Conservation (phyloP, 768 basidiomycete genomes). For the Bullera alba region DNA sequence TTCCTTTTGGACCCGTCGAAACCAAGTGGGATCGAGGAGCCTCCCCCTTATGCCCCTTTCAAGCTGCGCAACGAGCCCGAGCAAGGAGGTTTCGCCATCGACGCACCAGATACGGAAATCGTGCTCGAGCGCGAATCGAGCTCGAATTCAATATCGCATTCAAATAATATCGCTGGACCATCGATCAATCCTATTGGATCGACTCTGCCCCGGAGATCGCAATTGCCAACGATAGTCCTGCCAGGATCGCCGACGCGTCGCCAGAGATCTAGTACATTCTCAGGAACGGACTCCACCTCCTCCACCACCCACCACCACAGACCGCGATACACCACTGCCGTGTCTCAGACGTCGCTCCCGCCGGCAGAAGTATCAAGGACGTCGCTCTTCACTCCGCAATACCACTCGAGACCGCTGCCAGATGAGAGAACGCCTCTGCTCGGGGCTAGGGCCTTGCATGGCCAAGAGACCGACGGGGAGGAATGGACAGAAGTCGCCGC, state of each 20-base stretch:
- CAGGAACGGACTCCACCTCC: not conserved
- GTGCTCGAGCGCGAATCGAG: not conserved
- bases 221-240: conserved; percentile 1
- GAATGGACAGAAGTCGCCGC: not conserved
- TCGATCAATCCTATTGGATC: not conserved
- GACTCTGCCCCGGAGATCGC: not conserved
- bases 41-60: conserved; percentile 37
- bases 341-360: not conserved
- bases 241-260: not conserved
- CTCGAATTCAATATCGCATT: not conserved
- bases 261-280: conserved; percentile 17
- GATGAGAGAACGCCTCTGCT: conserved; percentile 26
- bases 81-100: not conserved
- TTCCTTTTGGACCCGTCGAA: conserved; percentile 35
- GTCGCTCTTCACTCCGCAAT: no score
- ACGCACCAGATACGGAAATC: not conserved
- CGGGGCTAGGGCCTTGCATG: no score
- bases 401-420: not conserved
- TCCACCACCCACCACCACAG: not conserved
- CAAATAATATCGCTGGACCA: not conserved
- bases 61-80: not conserved
- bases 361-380: no score
- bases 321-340: not conserved
- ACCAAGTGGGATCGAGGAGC: conserved; percentile 25
- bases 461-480: not conserved